Evolutionary conservation across 495 filamentous ascomycete genomes (phyloP).

Genomic region (Annulohypoxylon stygium): DNA sequence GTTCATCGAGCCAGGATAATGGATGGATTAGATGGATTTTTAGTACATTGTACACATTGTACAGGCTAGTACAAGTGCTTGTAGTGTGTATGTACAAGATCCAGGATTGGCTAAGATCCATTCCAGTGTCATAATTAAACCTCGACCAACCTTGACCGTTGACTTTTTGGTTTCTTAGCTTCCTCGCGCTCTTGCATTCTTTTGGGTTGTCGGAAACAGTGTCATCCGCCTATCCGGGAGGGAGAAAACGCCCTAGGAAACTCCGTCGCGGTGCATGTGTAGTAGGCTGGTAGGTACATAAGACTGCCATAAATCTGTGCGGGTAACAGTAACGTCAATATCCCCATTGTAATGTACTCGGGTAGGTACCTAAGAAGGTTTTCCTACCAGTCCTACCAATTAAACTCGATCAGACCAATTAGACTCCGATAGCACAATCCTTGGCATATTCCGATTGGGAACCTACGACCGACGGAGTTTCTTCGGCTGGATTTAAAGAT

Average conservation of each 20-base stretch:
- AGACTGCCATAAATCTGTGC: not conserved
- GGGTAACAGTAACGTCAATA: not conserved
- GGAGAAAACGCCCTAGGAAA: slow-evolving; percentile 37
- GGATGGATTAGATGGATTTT: slow-evolving; percentile 3
- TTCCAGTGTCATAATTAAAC: not conserved
- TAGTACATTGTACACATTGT: too few species aligned
- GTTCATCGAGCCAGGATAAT: slow-evolving; percentile 3
- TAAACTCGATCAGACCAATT: not conserved
- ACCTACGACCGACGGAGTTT: slow-evolving; percentile 30
- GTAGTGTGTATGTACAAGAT: not conserved
- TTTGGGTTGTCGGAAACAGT: slow-evolving; percentile 49
- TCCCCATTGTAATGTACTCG: not conserved
- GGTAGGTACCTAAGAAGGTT: too few species aligned
- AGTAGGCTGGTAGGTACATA: not conserved
- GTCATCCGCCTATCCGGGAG: slow-evolving; percentile 48
- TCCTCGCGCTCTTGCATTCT: slow-evolving; percentile 13
- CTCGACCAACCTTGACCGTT: slow-evolving; percentile 26
- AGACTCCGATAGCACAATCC: slow-evolving; percentile 7
- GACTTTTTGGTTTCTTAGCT: slow-evolving; percentile 18
- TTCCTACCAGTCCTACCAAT: too few species aligned
- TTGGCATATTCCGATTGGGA: slow-evolving; percentile 28
- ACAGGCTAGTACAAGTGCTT: too few species aligned
- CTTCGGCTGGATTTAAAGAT: slow-evolving; percentile 46
- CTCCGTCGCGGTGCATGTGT: slow-evolving; percentile 34
- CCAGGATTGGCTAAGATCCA: not conserved